Evolutionary conservation across 129 eudicot genomes (phyloP).

Genomic region (Centella asiatica): DNA sequence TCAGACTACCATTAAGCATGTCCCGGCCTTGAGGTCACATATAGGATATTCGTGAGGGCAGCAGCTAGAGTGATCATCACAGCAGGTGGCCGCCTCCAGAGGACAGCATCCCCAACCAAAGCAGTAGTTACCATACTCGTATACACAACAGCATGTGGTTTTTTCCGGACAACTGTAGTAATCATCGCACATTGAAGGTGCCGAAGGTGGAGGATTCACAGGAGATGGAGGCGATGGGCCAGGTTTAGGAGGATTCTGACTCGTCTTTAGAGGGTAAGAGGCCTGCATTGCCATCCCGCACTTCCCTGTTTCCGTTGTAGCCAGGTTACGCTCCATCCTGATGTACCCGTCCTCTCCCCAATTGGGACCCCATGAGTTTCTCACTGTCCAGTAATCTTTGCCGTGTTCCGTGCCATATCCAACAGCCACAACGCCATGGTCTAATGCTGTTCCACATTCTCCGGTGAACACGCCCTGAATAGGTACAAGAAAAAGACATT

Average conservation of each 20-base stretch:
- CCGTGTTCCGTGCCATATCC: constrained; percentile 38
- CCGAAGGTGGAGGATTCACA: constrained; percentile 48
- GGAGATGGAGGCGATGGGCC: constrained; percentile 57
- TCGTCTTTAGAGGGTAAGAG: constrained; percentile 37
- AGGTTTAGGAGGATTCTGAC: constrained; percentile 29
- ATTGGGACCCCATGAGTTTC: constrained; percentile 36
- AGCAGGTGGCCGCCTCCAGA: constrained; percentile 65
- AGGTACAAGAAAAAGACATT: constrained; percentile 11
- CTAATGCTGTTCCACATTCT: constrained; percentile 27
- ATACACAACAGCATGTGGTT: constrained; percentile 71
- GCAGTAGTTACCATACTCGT: constrained; percentile 48
- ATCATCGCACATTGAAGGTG: constrained; percentile 39
- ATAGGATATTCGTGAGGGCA: constrained; percentile 78
- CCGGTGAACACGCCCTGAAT: constrained; percentile 39
- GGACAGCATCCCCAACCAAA: constrained; percentile 91
- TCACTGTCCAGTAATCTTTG: constrained; percentile 36
- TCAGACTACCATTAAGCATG: constrained; percentile 50
- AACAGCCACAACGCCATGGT: constrained; percentile 36
- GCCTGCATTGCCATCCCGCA: constrained; percentile 36
- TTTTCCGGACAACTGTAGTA: constrained; percentile 45
- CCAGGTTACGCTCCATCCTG: constrained; percentile 31
- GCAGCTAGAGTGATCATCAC: constrained; percentile 74
- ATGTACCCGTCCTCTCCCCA: constrained; percentile 48
- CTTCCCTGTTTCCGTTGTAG: neutral
- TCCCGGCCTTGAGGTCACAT: constrained; percentile 56